A percentile compares a stretch with the other conserved stretches of the same genome.
phyloP scores from a whole-genome alignment of 2,329 filamentous ascomycete species.

The Alternaria novae-zelandiae region DNA sequence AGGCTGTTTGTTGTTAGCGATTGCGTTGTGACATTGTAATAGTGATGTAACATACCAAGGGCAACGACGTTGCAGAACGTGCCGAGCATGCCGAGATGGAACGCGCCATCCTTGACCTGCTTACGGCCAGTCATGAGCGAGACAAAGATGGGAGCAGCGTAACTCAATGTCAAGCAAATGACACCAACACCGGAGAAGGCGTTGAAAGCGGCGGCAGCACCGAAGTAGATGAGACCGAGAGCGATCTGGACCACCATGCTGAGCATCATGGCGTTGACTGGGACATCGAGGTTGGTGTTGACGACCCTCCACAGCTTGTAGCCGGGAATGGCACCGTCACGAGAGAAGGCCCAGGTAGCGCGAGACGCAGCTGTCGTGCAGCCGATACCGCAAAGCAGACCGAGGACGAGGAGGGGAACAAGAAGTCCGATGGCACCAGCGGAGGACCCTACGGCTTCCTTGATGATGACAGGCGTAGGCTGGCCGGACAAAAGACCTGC shows the following conservation, averaged over 20 bases:
- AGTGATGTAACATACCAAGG: constrained; percentile 60
- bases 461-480: constrained; percentile 70
- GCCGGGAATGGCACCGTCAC: constrained; percentile 73
- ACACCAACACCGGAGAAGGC: constrained; percentile 74
- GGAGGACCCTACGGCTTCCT: constrained; percentile 64
- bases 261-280: constrained; percentile 75
- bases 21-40: background rate
- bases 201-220: constrained; percentile 72
- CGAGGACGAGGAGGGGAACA: constrained; percentile 70
- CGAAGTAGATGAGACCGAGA: constrained; percentile 73
- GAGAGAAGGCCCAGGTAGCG: constrained; percentile 72
- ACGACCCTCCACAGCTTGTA: constrained; percentile 66
- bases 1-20: constrained; percentile 46
- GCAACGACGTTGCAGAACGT: constrained; percentile 68
- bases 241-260: constrained; percentile 69
- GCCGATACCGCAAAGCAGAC: constrained; percentile 70
- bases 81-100: constrained; percentile 68
- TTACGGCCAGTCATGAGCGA: constrained; percentile 67
- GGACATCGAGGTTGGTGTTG: constrained; percentile 67
- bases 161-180: constrained; percentile 72
- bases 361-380: constrained; percentile 73
- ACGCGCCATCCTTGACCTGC: constrained; percentile 63
- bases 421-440: constrained; percentile 69
- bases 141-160: constrained; percentile 70
- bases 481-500: constrained; percentile 63